Base-by-base conservation (phyloP, 495 filamentous ascomycete genomes). In the Neurospora tetraspora region DNA sequence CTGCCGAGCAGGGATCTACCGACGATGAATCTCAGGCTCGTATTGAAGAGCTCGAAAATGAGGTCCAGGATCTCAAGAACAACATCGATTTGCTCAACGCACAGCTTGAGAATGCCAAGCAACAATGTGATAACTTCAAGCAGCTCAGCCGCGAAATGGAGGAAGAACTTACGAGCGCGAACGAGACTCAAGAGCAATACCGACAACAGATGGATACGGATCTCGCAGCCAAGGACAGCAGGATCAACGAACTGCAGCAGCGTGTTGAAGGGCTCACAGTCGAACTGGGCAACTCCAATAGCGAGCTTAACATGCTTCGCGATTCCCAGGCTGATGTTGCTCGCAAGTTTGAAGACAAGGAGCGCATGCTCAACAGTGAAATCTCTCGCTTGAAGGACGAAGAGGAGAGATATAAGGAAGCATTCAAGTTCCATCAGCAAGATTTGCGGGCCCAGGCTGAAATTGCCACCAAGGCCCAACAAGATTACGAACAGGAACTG, bases 401-500 rank as follows among this genome's bases (percentile, higher is more conserved):
- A 73, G 91, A 90, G 74, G 92, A 96, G 76, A 87, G 93, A 69
- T 90, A 94, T 77, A 86, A 88, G 69, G 90, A 90, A 23, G 87
- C 92, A 34, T 89, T 91, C n/a, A 86, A 89, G 71, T 92, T 91
- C 80, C 91, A 96, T 78, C 92, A 95, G 81, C 92, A 94, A 71
- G 94, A 98, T 76, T 84, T 98, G 23, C 93, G 95, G 70, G 91
- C 92, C 1, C 96, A 99, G 81, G 94, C 94, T 31, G 90, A 94
- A 34, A 99, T 99, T 78, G 92, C 96, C 4, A 88, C 93, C 71
- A 92, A 92, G 78, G 94, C 96, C 8, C 96, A 98, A 79, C 91
- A 96, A 75, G 94, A 95, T 73, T 99, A 99, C 76, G 96, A 99
- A 79, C 89, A 87, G 70, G 96, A 98, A 76, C 86, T 98, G 2